These are phyloP conservation scores for Macrocybe gigantea DNA, from an alignment of 768 basidiomycete genomes.

Conservation along the genomic window DNA sequence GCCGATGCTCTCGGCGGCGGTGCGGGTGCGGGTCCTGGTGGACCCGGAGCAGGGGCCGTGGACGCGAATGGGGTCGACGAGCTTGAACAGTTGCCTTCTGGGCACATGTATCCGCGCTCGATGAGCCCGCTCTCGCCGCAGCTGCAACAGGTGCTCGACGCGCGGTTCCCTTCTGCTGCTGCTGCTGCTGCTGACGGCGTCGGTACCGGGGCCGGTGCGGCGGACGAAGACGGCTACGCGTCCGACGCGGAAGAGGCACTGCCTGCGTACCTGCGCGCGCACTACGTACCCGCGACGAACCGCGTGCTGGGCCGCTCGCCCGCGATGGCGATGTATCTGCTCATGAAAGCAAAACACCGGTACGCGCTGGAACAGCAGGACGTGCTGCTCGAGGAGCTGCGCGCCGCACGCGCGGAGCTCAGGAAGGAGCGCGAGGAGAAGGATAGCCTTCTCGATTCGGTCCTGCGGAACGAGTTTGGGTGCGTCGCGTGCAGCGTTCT, in stretches of 20 bases:
- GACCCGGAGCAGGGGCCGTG: constrained; percentile 7
- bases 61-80: constrained; percentile 8
- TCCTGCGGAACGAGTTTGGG: constrained; percentile 48
- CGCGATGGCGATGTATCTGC: constrained; percentile 63
- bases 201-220: background rate
- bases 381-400: constrained; percentile 59
- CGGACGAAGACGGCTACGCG: constrained; percentile 31
- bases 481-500: no score
- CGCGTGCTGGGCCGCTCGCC: constrained; percentile 68
- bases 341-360: constrained; percentile 71
- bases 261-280: constrained; percentile 46
- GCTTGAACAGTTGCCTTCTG: background rate
- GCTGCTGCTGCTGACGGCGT: no score
- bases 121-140: constrained; percentile 11
- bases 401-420: constrained; percentile 44
- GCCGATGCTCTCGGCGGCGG: constrained; percentile 30
- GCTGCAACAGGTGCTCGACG: background rate
- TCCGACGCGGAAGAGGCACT: constrained; percentile 39
- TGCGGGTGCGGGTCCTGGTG: constrained; percentile 19
- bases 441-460: constrained; percentile 52
- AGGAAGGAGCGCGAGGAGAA: constrained; percentile 52
- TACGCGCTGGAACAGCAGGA: constrained; percentile 68
- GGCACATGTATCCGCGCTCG: background rate
- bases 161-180: no score
- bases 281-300: constrained; percentile 52